phyloP scores from a whole-genome alignment of 1,284 basidiomycete genomes.

The Neotropicomus parvogracilis region DNA sequence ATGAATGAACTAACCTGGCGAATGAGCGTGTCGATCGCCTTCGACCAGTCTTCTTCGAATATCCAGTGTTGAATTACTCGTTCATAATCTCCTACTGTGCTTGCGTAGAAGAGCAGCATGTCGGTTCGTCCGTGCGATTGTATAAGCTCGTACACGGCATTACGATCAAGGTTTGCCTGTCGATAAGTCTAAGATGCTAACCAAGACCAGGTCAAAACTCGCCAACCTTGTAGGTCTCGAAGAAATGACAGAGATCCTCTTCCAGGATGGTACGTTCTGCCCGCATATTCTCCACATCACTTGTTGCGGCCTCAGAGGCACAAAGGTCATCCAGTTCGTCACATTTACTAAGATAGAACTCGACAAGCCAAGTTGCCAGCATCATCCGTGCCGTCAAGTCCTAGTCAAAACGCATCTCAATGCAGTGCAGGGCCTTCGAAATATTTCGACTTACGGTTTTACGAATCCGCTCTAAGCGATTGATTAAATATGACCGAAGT shows the following conservation, averaged over 20 bases:
- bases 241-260: constrained; percentile 89
- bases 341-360: constrained; percentile 95
- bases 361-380: constrained; percentile 97
- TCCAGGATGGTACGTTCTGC: constrained; percentile 83
- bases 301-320: constrained; percentile 78
- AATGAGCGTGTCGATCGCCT: constrained; percentile 85
- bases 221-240: constrained; percentile 84
- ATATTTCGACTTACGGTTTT: constrained; percentile 57
- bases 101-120: constrained; percentile 89
- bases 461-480: constrained; percentile 77
- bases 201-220: not conserved
- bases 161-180: constrained; percentile 78
- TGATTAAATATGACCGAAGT: constrained; percentile 85
- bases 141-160: constrained; percentile 89
- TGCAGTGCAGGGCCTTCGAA: not conserved
- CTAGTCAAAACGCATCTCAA: constrained; percentile 38
- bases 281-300: constrained; percentile 83
- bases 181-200: not conserved
- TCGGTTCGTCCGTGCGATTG: constrained; percentile 91
- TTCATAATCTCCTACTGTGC: constrained; percentile 75
- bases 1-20: constrained; percentile 60
- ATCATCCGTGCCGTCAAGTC: constrained; percentile 94
- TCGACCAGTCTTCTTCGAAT: constrained; percentile 86
- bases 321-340: constrained; percentile 92
- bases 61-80: constrained; percentile 93